phyloP scores from a whole-genome alignment of 2,329 filamentous ascomycete species.

The Alternaria dauci region DNA sequence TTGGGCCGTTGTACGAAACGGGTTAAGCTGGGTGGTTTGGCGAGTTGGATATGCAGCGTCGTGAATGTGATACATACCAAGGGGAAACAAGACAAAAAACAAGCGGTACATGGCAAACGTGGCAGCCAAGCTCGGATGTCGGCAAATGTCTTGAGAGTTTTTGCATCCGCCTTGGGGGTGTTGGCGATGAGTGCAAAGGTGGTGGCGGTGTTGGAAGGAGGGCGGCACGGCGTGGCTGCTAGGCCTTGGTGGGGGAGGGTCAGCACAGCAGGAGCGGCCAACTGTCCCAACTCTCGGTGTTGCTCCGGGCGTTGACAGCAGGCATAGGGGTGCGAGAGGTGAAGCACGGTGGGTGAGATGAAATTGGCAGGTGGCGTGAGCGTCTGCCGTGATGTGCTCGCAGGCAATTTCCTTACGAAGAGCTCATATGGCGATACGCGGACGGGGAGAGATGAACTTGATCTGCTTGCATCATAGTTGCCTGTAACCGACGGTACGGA shows the following conservation, averaged over 20 bases:
- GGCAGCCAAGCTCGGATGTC: slow-evolving; percentile 33
- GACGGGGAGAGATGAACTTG: not conserved
- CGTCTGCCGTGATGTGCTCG: not conserved
- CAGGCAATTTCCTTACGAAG: slow-evolving; percentile 20
- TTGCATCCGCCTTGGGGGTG: not conserved
- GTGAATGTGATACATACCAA: slow-evolving; percentile 38
- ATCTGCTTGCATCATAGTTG: slow-evolving; percentile 12
- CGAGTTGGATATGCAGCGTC: slow-evolving; percentile 25
- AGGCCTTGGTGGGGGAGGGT: not conserved
- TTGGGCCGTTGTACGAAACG: not conserved
- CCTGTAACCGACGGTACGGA: slow-evolving; percentile 16
- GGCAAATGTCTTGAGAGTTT: slow-evolving; percentile 34
- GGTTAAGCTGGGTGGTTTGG: not conserved
- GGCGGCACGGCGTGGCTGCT: not conserved
- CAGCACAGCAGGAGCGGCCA: not conserved
- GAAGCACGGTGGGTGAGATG: not conserved
- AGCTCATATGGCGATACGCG: slow-evolving; percentile 1
- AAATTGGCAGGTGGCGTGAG: slow-evolving; percentile 10
- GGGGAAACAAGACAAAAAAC: slow-evolving; percentile 24
- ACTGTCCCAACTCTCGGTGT: not conserved
- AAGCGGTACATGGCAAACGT: slow-evolving; percentile 32
- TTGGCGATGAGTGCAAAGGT: not conserved
- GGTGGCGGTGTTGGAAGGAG: slow-evolving; percentile 1
- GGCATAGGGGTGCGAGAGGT: not conserved
- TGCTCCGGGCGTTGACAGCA: slow-evolving; percentile 1